Conservation (phyloP, 257 asterid genomes). For the Rauvolfia tetraphylla region DNA sequence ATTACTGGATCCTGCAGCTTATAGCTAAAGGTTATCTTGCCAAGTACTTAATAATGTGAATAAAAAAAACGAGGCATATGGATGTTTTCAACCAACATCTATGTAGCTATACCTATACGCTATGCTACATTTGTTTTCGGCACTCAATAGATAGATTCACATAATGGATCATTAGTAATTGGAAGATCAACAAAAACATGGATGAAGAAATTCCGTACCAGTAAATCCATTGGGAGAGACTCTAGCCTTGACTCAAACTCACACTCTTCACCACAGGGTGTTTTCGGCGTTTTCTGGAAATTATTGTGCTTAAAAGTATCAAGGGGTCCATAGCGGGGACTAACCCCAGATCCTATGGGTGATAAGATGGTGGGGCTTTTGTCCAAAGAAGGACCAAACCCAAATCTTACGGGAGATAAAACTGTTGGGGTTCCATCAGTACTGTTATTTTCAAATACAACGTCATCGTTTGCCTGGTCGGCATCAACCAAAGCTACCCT, state of each 20-base stretch:
- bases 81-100: no score
- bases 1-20: no score
- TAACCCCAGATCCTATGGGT: slow-evolving; percentile 44
- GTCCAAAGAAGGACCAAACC: slow-evolving; percentile 35
- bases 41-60: no score
- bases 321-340: slow-evolving; percentile 27
- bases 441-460: slow-evolving; percentile 24
- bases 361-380: slow-evolving; percentile 42
- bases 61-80: no score
- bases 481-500: slow-evolving; percentile 48
- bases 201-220: slow-evolving; percentile 48
- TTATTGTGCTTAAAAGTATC: slow-evolving; percentile 34
- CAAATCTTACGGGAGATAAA: slow-evolving; percentile 57
- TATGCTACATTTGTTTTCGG: neutral
- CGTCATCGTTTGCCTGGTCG: slow-evolving; percentile 27
- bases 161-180: neutral
- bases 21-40: no score
- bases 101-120: no score
- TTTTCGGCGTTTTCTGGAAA: slow-evolving; percentile 60
- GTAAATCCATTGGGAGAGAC: slow-evolving; percentile 80
- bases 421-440: slow-evolving; percentile 32
- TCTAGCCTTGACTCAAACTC: slow-evolving; percentile 72
- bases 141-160: neutral
- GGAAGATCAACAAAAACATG: neutral
- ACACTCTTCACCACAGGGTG: slow-evolving; percentile 50